Conservation (phyloP, 176 grass and related monocot species). For the Oryza meyeriana region DNA sequence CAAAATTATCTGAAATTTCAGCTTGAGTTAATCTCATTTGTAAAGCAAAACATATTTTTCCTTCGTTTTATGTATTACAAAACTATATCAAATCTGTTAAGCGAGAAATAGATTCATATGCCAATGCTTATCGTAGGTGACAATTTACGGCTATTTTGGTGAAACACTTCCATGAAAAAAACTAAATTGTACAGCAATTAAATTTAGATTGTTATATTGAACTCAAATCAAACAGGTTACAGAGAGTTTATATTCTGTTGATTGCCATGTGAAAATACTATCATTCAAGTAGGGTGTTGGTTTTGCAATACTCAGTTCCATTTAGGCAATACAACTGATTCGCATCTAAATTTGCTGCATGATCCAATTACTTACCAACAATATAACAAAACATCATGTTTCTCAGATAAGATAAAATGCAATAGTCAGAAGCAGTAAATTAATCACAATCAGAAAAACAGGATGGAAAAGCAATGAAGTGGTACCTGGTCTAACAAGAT, state of each 20-base stretch:
- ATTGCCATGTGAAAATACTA: not conserved
- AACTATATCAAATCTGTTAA: not conserved
- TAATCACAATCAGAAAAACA: not conserved
- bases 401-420: not conserved
- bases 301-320: not conserved
- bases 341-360: not conserved
- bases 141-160: not conserved
- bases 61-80: not conserved
- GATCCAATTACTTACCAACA: not conserved
- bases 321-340: not conserved
- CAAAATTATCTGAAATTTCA: not conserved
- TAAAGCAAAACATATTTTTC: not conserved
- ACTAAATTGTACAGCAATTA: not conserved
- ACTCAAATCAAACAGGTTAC: not conserved
- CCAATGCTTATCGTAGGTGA: not conserved
- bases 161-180: not conserved
- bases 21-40: not conserved
- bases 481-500: constrained; percentile 78
- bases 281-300: not conserved
- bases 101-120: not conserved
- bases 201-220: not conserved
- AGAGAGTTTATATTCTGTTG: not conserved
- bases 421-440: not conserved
- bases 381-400: not conserved
- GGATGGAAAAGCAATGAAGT: not conserved